Evolutionary conservation across 345 rosid species (phyloP), one percentile per base, ranked within the genome.

Genomic region (Angophora floribunda): DNA sequence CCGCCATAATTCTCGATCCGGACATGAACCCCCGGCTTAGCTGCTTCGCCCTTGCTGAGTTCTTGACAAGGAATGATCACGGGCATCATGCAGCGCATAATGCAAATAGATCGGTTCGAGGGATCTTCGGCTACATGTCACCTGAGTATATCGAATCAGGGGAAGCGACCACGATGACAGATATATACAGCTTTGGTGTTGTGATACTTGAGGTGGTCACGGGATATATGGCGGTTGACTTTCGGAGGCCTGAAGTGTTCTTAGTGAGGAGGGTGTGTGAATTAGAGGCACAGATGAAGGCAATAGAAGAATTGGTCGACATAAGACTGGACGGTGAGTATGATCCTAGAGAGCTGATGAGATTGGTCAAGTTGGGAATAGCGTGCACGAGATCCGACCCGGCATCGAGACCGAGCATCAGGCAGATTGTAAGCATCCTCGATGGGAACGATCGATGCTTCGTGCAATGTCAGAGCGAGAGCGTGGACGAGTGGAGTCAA

Each of bases 41-140:
- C 24, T 92, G 94, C 89, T 97, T 97, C 10, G 98, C 98, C n/a
- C 94, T 97, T 2, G 99, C 99, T 1, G 99, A 98, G 93, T 98
- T 98, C 93, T 88, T 98, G 86, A 86, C 97, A 59, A 94, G 98
- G 90, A 97, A 95, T 19, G 98, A 97, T 51, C 93, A 97, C 0
- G 97, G 92, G 32, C 99, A 98, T 91, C 94, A 90, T 44, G 94
- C 95, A 17, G 95, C 92, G 14, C 57, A 82, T 3, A 30, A 89
- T 75, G 90, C 88, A 85, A 92, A 90, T 61, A 95, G 90, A 88
- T 96, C 99, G 0, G 98, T 94, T 17, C 94, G 96, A 87, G 99
- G 99, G 82, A 98, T 97, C 87, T 98, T 98, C 11, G 98, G 99
- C 47, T 97, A 98, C 91, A 92, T 98, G 96, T 94, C 99, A 55